Conservation (phyloP, 1,284 basidiomycete genomes). For the Rhodotorula sp. region DNA sequence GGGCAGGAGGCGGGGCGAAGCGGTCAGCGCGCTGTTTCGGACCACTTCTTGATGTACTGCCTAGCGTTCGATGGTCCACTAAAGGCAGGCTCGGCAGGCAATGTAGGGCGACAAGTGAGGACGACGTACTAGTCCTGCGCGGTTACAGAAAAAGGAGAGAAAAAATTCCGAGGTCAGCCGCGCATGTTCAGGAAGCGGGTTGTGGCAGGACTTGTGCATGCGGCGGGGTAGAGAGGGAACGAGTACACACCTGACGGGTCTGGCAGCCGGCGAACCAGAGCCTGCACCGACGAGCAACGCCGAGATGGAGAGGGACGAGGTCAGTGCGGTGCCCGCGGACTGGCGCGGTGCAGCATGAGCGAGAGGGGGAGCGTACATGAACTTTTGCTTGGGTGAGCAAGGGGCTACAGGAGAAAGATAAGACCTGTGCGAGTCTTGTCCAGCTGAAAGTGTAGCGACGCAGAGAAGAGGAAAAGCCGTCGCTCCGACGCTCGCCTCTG, state of each 20-base stretch:
- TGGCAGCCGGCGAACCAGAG: slow-evolving; percentile 32
- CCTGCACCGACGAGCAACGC: slow-evolving; percentile 8
- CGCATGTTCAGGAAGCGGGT: background rate
- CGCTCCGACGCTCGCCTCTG: background rate
- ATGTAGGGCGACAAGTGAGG: background rate
- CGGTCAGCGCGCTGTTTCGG: background rate
- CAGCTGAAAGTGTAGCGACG: background rate
- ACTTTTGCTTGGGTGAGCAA: slow-evolving; percentile 3
- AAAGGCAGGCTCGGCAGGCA: too few relatives aligned
- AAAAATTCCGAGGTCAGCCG: slow-evolving; percentile 7
- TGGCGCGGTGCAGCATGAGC: background rate
- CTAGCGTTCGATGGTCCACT: background rate
- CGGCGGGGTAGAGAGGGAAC: background rate
- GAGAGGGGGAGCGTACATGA: background rate
- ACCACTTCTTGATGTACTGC: background rate
- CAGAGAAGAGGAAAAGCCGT: background rate
- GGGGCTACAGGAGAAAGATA: slow-evolving; percentile 8
- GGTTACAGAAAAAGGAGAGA: background rate
- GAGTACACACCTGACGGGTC: slow-evolving; percentile 22
- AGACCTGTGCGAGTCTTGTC: too few relatives aligned
- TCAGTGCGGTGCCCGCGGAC: slow-evolving; percentile 6
- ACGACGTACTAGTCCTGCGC: slow-evolving; percentile 1
- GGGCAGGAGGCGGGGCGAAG: background rate
- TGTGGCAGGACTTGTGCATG: background rate
- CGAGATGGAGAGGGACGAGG: background rate